Percentiles rank a stretch among this genome's conserved stretches.
These are phyloP conservation scores for Collybia sp. DNA, from an alignment of 768 basidiomycete species.

Conservation along the genomic window DNA sequence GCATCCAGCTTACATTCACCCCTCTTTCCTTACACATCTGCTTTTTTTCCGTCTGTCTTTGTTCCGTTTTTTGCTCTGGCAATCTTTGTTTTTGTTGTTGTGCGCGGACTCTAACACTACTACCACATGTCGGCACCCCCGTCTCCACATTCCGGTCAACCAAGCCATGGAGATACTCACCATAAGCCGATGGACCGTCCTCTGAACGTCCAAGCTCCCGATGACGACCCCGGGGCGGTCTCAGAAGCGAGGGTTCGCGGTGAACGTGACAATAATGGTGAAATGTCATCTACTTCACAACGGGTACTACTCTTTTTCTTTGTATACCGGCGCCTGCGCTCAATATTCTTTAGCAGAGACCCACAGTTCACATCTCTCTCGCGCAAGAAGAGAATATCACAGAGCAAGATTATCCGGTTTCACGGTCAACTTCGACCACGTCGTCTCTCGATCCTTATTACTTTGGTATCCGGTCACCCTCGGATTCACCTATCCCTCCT, in stretches of 20 bases:
- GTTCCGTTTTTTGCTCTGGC: constrained; percentile 14
- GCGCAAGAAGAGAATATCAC: constrained; percentile 31
- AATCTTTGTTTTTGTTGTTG: constrained; percentile 3
- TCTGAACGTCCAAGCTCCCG: constrained; percentile 45
- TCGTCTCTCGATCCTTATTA: constrained; percentile 89
- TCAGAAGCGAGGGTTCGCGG: constrained; percentile 36
- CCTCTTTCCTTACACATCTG: constrained; percentile 11
- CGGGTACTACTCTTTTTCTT: constrained; percentile 26
- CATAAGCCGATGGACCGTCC: constrained; percentile 47
- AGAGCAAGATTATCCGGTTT: constrained; percentile 43
- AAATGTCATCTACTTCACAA: constrained; percentile 13
- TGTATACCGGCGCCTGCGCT: constrained; percentile 11
- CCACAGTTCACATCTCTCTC: constrained; percentile 31
- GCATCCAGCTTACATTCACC: constrained; percentile 10
- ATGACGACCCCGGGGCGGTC: constrained; percentile 27
- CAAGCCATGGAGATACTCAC: constrained; percentile 27
- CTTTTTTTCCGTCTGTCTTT: constrained; percentile 16
- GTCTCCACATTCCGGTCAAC: constrained; percentile 30
- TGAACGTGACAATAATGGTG: constrained; percentile 24
- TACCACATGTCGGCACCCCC: constrained; percentile 38
- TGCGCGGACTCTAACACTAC: constrained; percentile 7
- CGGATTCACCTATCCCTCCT: constrained; percentile 59
- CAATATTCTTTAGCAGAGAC: constrained; percentile 13
- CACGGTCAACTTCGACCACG: constrained; percentile 70
- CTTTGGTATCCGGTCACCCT: constrained; percentile 67